phyloP scores from a whole-genome alignment of 108 stramenopile species.

The Nitzschia sp. region DNA sequence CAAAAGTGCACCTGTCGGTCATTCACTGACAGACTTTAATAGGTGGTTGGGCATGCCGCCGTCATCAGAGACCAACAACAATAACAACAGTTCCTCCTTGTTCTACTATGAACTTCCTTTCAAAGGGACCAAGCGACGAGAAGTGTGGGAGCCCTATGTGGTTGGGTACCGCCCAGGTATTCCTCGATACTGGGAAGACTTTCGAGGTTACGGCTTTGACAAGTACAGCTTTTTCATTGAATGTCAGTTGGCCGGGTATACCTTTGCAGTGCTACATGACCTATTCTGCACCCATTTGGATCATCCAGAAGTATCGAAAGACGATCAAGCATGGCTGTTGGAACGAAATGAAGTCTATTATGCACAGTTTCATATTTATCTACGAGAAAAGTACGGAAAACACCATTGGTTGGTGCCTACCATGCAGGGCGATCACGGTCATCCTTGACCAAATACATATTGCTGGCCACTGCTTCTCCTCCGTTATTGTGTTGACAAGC shows the following conservation, averaged over 20 bases:
- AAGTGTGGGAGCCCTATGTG: constrained; percentile 26
- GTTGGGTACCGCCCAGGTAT: constrained; percentile 22
- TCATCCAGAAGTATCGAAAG: constrained; percentile 13
- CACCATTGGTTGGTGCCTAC: not conserved
- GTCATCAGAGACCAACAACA: not conserved
- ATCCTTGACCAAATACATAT: too few relatives aligned
- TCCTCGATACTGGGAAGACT: constrained; percentile 25
- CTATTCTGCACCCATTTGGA: constrained; percentile 22
- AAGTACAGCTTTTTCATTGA: constrained; percentile 25
- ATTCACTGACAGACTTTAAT: not conserved
- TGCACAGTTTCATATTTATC: not conserved
- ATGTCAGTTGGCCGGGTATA: constrained; percentile 20
- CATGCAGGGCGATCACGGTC: not conserved
- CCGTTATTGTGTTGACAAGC: too few relatives aligned
- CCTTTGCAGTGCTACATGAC: constrained; percentile 18
- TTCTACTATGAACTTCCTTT: not conserved
- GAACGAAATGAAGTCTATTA: constrained; percentile 2
- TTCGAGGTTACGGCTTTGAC: constrained; percentile 22
- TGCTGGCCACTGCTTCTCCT: too few relatives aligned
- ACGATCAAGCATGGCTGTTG: not conserved
- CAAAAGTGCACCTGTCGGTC: not conserved
- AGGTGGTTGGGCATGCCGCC: not conserved
- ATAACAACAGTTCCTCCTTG: not conserved
- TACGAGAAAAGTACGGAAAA: not conserved
- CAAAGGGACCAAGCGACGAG: not conserved